Evolutionary conservation across 2,329 filamentous ascomycete genomes (phyloP), one percentile per base, ranked within the genome.

Genomic region (Helminthosporium solani): DNA sequence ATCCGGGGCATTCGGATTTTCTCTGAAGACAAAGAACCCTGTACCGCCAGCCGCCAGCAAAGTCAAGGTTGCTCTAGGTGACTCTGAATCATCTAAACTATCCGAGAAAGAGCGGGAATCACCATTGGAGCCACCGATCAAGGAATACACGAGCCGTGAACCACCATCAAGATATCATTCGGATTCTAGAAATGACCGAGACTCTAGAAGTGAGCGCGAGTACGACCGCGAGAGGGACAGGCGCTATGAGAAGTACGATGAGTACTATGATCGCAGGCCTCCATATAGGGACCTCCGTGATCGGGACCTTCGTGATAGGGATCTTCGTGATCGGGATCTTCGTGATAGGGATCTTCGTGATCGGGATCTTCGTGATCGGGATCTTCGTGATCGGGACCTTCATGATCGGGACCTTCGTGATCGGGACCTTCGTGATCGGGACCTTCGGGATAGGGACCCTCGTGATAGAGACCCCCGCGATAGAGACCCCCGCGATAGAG

Each of bases 21-120:
- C 90, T 1, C 90, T 97, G 70, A 96, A 96, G 67, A 81, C 85
- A 8, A 81, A 86, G 33, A 79, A 77, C 9, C 76, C 79, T 2
- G 77, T 84, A 16, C 72, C 75, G 20, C 74, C 79, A 50, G 73
- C 78, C 51, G 75, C 77, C 46, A 73, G 74, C 37, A 78, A 78
- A 51, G 70, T 75, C 21, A 77, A 79, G 33, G 63, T 74, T 33
- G 78, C 78, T 48, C 57, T 80, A 42, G 71, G 73, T 12, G 50
- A 64, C 35, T 52, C 59, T 7, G 56, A 63, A 33, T 60, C 54
- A 27, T 42, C 71, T 68, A 57, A 73, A 68, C 40, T 53, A 2
- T 36, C 52, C 8, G 34, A 57, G 6, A 64, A 60, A 47, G 75
- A 74, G 66, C 56, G 75, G 73, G 76, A 74, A 66, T 58, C 76